phyloP scores from a whole-genome alignment of 75 land plant species.

The Cunninghamia lanceolata region DNA sequence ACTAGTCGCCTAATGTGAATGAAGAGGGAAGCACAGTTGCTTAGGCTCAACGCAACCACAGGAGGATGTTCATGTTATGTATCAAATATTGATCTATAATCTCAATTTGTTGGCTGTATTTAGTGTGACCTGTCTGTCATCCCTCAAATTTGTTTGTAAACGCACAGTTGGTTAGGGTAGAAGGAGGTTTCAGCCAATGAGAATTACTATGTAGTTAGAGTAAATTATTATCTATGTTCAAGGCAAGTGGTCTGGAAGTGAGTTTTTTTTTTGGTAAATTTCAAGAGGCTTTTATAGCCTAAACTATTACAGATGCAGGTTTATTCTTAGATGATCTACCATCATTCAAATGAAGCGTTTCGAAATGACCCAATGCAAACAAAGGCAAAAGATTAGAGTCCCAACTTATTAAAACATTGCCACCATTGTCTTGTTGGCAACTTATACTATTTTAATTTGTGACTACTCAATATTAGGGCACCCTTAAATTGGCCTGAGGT shows the following conservation, averaged over 20 bases:
- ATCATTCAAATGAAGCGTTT: neutral
- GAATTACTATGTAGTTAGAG: too few species aligned
- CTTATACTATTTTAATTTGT: neutral
- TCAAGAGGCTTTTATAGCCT: neutral
- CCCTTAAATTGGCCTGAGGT: neutral
- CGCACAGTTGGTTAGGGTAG: too few species aligned
- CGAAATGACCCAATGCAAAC: neutral
- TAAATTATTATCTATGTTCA: neutral
- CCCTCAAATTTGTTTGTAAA: too few species aligned
- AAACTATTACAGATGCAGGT: neutral
- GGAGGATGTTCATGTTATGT: too few species aligned
- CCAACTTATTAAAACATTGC: neutral
- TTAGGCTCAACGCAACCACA: too few species aligned
- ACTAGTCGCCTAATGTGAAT: too few species aligned
- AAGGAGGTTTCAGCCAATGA: too few species aligned
- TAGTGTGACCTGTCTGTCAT: too few species aligned
- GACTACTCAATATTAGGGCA: neutral
- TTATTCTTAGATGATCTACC: neutral
- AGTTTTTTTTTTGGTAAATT: too few species aligned
- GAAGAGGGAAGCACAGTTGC: too few species aligned
- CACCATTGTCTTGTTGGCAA: neutral
- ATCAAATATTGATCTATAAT: too few species aligned
- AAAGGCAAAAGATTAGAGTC: neutral
- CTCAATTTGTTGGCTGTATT: too few species aligned
- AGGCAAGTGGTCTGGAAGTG: neutral